These are phyloP conservation scores for Blastobotrys muscicola DNA, from an alignment of 805 yeast genomes.

Conservation along the genomic window DNA sequence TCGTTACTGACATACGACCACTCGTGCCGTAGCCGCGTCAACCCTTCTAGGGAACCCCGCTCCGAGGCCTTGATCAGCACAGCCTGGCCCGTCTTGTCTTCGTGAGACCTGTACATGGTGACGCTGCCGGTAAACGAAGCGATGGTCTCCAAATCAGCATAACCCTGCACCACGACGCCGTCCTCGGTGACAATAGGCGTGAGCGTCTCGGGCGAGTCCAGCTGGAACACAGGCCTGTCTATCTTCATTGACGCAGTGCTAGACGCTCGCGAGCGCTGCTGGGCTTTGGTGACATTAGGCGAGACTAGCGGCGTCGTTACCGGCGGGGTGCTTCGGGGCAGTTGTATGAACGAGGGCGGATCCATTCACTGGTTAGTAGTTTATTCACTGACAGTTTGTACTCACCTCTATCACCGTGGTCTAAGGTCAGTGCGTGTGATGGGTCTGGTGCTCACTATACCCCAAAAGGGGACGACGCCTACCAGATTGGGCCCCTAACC, in stretches of 20 bases:
- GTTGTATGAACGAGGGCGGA: too few relatives aligned
- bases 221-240: background rate
- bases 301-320: too few relatives aligned
- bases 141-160: too few relatives aligned
- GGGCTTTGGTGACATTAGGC: background rate
- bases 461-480: too few relatives aligned
- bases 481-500: too few relatives aligned
- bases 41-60: slow-evolving; percentile 16
- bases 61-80: slow-evolving; percentile 17
- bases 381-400: too few relatives aligned
- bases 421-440: too few relatives aligned
- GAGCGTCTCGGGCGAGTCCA: background rate
- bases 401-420: too few relatives aligned
- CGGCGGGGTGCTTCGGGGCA: too few relatives aligned
- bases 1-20: slow-evolving; percentile 13
- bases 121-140: slow-evolving; percentile 1
- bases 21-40: slow-evolving; percentile 19
- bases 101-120: slow-evolving; percentile 14
- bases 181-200: background rate
- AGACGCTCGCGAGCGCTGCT: background rate
- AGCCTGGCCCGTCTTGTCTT: slow-evolving; percentile 9
- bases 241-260: background rate
- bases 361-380: too few relatives aligned
- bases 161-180: too few relatives aligned
- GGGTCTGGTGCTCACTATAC: too few relatives aligned